A percentile compares a stretch with the other conserved stretches of the same genome.
These are phyloP conservation scores for Candida sithepensis DNA, from an alignment of 805 yeast genomes.

Conservation along the genomic window DNA sequence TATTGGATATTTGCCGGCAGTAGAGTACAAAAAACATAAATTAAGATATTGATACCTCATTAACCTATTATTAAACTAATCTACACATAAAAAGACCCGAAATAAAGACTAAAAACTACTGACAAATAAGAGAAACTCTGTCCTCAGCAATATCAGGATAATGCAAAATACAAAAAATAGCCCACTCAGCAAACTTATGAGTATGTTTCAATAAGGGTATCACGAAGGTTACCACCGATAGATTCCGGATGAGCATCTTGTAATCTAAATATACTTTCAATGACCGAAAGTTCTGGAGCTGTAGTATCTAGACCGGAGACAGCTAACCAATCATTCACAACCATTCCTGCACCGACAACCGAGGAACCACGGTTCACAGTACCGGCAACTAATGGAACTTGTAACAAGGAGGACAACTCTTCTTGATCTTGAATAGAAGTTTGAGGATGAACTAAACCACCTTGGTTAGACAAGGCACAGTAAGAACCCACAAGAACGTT, in stretches of 20 bases:
- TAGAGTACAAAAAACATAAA: too few species aligned
- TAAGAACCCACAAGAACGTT: slow-evolving; percentile 96
- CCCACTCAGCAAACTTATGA: slow-evolving; percentile 39
- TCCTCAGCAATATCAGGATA: not conserved
- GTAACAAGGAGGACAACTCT: slow-evolving; percentile 90
- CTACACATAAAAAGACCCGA: slow-evolving; percentile 2
- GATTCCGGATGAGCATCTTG: slow-evolving; percentile 90
- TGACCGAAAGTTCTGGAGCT: slow-evolving; percentile 95
- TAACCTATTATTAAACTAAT: not conserved
- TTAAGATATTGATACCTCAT: not conserved
- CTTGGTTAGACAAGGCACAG: slow-evolving; percentile 92
- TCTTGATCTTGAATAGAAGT: slow-evolving; percentile 97
- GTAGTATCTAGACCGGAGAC: slow-evolving; percentile 97
- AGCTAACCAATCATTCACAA: slow-evolving; percentile 97
- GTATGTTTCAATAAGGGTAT: slow-evolving; percentile 88
- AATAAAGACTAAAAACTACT: not conserved
- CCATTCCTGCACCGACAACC: slow-evolving; percentile 98
- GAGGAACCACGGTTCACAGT: slow-evolving; percentile 97
- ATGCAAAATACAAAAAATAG: not conserved
- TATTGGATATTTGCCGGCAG: too few species aligned
- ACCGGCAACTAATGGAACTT: slow-evolving; percentile 98
- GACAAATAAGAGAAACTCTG: not conserved
- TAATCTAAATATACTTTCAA: slow-evolving; percentile 92
- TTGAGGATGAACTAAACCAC: slow-evolving; percentile 97
- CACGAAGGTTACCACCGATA: slow-evolving; percentile 81